Conservation (phyloP, 805 yeast species). For the Danielia oregonensis region DNA sequence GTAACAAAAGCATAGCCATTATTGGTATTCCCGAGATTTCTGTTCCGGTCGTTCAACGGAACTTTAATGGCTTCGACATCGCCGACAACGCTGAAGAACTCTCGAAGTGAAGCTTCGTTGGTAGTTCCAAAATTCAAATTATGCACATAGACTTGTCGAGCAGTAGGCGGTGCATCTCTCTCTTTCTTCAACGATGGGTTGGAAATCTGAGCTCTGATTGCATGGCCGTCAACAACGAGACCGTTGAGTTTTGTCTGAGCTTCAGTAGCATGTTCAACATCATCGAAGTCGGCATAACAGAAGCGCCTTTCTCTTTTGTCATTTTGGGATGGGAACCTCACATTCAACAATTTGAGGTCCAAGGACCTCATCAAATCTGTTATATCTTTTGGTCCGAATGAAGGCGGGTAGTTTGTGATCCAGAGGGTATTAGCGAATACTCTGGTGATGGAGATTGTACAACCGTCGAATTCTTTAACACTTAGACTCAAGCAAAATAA, state of each 20-base stretch:
- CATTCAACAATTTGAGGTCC: slow-evolving; percentile 38
- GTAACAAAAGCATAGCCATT: slow-evolving; percentile 68
- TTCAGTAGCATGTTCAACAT: slow-evolving; percentile 38
- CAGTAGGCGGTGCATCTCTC: slow-evolving; percentile 18
- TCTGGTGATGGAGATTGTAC: slow-evolving; percentile 43
- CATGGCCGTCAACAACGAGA: slow-evolving; percentile 21
- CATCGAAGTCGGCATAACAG: slow-evolving; percentile 62
- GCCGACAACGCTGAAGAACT: slow-evolving; percentile 49
- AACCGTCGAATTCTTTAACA: slow-evolving; percentile 42
- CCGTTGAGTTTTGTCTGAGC: slow-evolving; percentile 25
- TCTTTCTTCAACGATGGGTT: slow-evolving; percentile 44
- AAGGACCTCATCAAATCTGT: slow-evolving; percentile 31
- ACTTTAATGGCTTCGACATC: slow-evolving; percentile 47
- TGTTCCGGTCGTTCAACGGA: slow-evolving; percentile 39
- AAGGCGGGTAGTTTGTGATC: slow-evolving; percentile 72
- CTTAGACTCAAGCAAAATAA: slow-evolving; percentile 60
- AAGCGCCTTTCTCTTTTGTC: slow-evolving; percentile 58
- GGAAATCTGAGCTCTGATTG: slow-evolving; percentile 57
- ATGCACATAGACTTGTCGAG: slow-evolving; percentile 47
- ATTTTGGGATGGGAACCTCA: slow-evolving; percentile 63
- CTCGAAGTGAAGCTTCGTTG: slow-evolving; percentile 33
- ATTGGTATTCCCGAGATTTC: slow-evolving; percentile 31
- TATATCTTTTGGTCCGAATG: slow-evolving; percentile 38
- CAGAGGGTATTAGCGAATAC: slow-evolving; percentile 54
- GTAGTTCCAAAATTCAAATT: slow-evolving; percentile 47